Base-by-base conservation (phyloP, 2,329 filamentous ascomycete species). In the Ilyonectria destructans region DNA sequence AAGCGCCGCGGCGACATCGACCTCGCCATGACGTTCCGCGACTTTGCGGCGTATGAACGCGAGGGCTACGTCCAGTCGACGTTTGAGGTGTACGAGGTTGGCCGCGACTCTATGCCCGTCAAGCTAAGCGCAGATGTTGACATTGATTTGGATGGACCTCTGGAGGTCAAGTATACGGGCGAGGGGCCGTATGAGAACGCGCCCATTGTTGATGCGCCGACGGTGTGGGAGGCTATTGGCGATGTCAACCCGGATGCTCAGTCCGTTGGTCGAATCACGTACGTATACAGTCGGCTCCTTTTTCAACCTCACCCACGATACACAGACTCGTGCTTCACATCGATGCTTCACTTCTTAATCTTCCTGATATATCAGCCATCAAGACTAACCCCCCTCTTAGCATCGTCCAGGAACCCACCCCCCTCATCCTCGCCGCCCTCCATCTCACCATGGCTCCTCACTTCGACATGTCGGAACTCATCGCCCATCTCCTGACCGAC, bases 391-490 rank as follows among this genome's bases (percentile, higher is more conserved):
- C n/a, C 8, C 19, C 8, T 19, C 10, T 10, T 61, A 88, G 87
- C 0, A 88, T 91, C 67, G 82, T 90, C 29, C 85, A 89, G 69
- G 89, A 91, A 70, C 89, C 89, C 1, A 87, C 88, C 2, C 87
- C 89, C 0, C 83, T 90, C 7, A 84, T 89, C 40, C 88, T 91
- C 58, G 89, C 86, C 2, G 87, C 88, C 0, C 80, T 90, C 2
- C 89, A 91, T 74, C 79, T 89, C 62, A 88, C 88, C 3, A 85
- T 91, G 82, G 82, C 85, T 31, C 75, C 84, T 13, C 80, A 87
- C 65, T 91, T 91, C 70, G 89, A 91, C 73, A 89, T 91, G 86
- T 85, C 90, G 55, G 89, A 90, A 68, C 80, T 91, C 1, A 87
- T 88, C 65, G 77, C 80, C 17, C 83, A 89, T 68, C 81, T 91